Base-by-base conservation (phyloP, 192 early-diverging fungal genomes). In the Geranomyces variabilis region DNA sequence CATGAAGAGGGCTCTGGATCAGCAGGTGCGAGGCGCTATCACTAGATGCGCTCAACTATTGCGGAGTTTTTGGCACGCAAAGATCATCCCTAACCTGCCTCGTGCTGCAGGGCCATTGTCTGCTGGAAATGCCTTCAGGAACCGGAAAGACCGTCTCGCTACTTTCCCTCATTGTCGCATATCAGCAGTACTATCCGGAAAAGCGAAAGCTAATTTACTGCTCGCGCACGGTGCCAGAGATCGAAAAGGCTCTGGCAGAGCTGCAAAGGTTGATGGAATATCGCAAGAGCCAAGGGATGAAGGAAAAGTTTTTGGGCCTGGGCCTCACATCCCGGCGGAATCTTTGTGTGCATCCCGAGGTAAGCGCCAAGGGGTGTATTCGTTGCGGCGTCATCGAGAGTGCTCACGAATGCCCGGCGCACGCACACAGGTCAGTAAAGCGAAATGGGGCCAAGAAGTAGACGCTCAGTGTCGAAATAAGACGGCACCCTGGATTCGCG, bases 101-200 rank as follows among this genome's bases (percentile, higher is more conserved):
- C 19, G 19, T 59, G 26, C 26, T 9, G 22, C 70, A 94, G 86
- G 98, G 98, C 51, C 95, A 98, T 74, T 95, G 91, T 49, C 88
- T 99, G 69, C 84, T 99, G 6, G 98, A 99, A 82, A 98, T 98
- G 94, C 98, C 98, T 34, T 98, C 96, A 21, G 98, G 98, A 48
- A 99, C 98, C 6, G 98, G 98, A 45, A 99, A 99, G 76, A 99
- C 98, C 1, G 87, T 99, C 9, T 92, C 96, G 10, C 87, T 99
- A 9, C 75, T 99, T 22, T 96, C 96, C 2, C 80, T 99, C 10
- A 98, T 99, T 68, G 88, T 99, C 12, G 87, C 98, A 13, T 98
- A 98, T 79, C 96, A 97, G 82, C 84, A 93, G 89, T 87, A 86
- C 71, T 93, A 96, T 68, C 90, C 92, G 8, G 92, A 96, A 70